Evolutionary conservation across 1,284 basidiomycete genomes (phyloP).

Genomic region (Calocybe gambosa): DNA sequence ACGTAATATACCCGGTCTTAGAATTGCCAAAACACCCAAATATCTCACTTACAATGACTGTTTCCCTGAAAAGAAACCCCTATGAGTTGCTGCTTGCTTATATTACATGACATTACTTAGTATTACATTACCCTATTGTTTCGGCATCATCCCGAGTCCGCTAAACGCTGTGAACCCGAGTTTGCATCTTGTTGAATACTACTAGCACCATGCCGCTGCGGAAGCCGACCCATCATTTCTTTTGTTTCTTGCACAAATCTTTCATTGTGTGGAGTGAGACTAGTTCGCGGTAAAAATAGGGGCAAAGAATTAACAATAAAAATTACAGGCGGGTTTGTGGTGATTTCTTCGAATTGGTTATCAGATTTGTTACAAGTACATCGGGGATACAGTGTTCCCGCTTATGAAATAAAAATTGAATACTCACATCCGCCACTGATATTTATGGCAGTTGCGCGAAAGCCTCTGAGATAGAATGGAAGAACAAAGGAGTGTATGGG

Average conservation of each 20-base stretch:
- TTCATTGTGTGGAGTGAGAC: not conserved
- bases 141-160: too few species aligned
- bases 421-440: not conserved
- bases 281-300: not conserved
- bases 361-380: not conserved
- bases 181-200: too few species aligned
- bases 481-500: slow-evolving; percentile 19
- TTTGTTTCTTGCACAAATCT: not conserved
- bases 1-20: slow-evolving; percentile 25
- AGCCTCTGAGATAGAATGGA: slow-evolving; percentile 12
- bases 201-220: too few species aligned
- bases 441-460: not conserved
- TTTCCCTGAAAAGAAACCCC: slow-evolving; percentile 16
- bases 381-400: not conserved
- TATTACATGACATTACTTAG: too few species aligned
- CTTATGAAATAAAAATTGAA: not conserved
- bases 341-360: not conserved
- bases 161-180: too few species aligned
- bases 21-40: slow-evolving; percentile 18
- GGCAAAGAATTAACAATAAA: not conserved
- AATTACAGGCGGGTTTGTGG: not conserved
- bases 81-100: not conserved
- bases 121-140: too few species aligned
- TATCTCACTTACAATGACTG: slow-evolving; percentile 25
- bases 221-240: not conserved